These are phyloP conservation scores for Phyllostachys edulis DNA, from an alignment of 176 grass and related monocot species.

Conservation along the genomic window DNA sequence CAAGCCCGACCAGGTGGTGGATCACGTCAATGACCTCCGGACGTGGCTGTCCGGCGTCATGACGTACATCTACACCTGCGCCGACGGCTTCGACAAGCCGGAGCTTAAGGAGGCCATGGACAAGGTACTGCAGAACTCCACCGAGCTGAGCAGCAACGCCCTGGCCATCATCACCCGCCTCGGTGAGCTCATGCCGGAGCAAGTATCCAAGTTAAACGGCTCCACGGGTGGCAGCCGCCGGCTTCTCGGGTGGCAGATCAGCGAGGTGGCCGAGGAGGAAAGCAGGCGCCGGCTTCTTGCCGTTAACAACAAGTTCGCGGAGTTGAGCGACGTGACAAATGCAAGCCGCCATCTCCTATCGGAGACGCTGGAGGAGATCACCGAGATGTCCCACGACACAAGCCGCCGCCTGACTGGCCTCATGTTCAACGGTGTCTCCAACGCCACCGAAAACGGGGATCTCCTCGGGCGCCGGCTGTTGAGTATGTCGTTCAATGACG, in stretches of 20 bases:
- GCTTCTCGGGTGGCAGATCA: slow-evolving; percentile 37
- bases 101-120: slow-evolving; percentile 67
- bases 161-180: slow-evolving; percentile 70
- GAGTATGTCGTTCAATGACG: background rate
- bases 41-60: slow-evolving; percentile 63
- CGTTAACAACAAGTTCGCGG: background rate
- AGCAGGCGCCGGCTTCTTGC: background rate
- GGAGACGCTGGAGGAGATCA: slow-evolving; percentile 39
- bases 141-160: slow-evolving; percentile 86
- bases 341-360: slow-evolving; percentile 27
- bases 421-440: background rate
- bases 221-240: slow-evolving; percentile 11
- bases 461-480: background rate
- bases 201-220: background rate
- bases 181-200: slow-evolving; percentile 18
- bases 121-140: slow-evolving; percentile 60
- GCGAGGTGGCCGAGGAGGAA: background rate
- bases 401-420: slow-evolving; percentile 16
- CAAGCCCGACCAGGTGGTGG: slow-evolving; percentile 26
- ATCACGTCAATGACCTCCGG: slow-evolving; percentile 50
- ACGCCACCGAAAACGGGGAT: background rate
- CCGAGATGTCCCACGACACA: slow-evolving; percentile 33
- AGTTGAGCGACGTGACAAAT: slow-evolving; percentile 3
- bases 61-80: slow-evolving; percentile 75
- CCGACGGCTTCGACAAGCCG: slow-evolving; percentile 72